phyloP scores from a whole-genome alignment of 2,329 filamentous ascomycete species.

The Claviceps quebecensis region DNA sequence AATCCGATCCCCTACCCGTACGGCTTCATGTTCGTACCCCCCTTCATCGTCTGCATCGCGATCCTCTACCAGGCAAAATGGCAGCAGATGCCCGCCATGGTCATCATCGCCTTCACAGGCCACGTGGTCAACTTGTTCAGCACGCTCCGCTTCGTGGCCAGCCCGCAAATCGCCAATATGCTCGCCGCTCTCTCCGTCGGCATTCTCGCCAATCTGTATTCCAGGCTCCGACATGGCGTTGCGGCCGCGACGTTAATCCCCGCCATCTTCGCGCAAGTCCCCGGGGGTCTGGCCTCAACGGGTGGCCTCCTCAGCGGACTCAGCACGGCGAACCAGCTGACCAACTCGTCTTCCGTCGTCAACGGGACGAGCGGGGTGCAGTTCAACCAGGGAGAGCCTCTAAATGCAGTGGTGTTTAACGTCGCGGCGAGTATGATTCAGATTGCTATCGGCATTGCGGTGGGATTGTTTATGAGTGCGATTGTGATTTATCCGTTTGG shows the following conservation, averaged over 20 bases:
- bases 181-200: slow-evolving; percentile 66
- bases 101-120: slow-evolving; percentile 56
- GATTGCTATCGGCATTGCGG: slow-evolving; percentile 37
- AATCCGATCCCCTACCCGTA: slow-evolving; percentile 28
- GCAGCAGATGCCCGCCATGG: slow-evolving; percentile 67
- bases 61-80: slow-evolving; percentile 72
- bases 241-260: slow-evolving; percentile 33
- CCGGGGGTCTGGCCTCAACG: slow-evolving; percentile 32
- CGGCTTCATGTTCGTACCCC: slow-evolving; percentile 58
- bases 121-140: slow-evolving; percentile 68
- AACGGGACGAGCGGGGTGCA: slow-evolving; percentile 21
- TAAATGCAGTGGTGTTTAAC: slow-evolving; percentile 27
- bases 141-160: slow-evolving; percentile 48
- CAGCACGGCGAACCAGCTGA: slow-evolving; percentile 28
- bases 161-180: slow-evolving; percentile 63
- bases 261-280: slow-evolving; percentile 34
- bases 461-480: slow-evolving; percentile 35
- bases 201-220: slow-evolving; percentile 64
- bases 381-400: slow-evolving; percentile 9
- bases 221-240: slow-evolving; percentile 39
- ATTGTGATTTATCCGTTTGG: slow-evolving; percentile 34
- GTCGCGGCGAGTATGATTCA: slow-evolving; percentile 37
- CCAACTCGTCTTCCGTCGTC: slow-evolving; percentile 21
- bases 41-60: slow-evolving; percentile 59
- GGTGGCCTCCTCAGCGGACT: slow-evolving; percentile 32